Base-by-base conservation (phyloP, 305 asterid genomes). In the Solanum hybrid region DNA sequence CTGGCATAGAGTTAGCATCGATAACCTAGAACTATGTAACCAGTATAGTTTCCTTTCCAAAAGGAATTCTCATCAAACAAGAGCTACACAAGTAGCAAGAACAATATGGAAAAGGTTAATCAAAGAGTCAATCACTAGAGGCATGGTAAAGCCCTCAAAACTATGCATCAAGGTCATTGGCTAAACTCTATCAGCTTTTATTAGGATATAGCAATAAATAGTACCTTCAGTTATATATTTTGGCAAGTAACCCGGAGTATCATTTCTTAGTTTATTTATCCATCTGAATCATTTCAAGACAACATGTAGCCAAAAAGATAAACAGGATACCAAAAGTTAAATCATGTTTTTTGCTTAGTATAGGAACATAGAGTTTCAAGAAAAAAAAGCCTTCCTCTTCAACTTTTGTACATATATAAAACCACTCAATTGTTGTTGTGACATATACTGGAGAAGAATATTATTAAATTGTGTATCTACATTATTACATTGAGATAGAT, bases 201-300 rank as follows among this genome's bases (percentile, higher is more conserved):
- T 20, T 51, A 51, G 77, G 75, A 57, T 85, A 51, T 85, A 37
- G 88, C 51, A 32, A 85, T 22, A 61, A 86, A n/a, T 61, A 85
- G 78, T 85, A 86, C 78, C 75, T 86, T 61, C 88, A 86, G 9
- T 85, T 33, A 86, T 61, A 86, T 86, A 22, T 86, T 61, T 86
- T 61, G 78, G 78, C 29, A 86, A 61, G 88, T 61, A 85, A 61
- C 45, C 51, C 26, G 1, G 33, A n/a, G 45, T 86, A 86, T 32
- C 75, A 57, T 57, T 85, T 84, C 76, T 85, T 32, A 85, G 76
- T 33, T 31, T 32, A 85, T 85, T 57, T 32, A 85, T 51, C 88
- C 31, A 85, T 31, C 41, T 6, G 77, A 84, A 17, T 85, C 76
- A 51, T 86, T 86, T 86, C 78, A 65, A 61, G 78, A 76, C n/a